Percentiles rank a stretch among this genome's conserved stretches.
These are phyloP conservation scores for Butyriboletus appendiculatus DNA, from an alignment of 1,284 basidiomycete genomes.

Conservation along the genomic window DNA sequence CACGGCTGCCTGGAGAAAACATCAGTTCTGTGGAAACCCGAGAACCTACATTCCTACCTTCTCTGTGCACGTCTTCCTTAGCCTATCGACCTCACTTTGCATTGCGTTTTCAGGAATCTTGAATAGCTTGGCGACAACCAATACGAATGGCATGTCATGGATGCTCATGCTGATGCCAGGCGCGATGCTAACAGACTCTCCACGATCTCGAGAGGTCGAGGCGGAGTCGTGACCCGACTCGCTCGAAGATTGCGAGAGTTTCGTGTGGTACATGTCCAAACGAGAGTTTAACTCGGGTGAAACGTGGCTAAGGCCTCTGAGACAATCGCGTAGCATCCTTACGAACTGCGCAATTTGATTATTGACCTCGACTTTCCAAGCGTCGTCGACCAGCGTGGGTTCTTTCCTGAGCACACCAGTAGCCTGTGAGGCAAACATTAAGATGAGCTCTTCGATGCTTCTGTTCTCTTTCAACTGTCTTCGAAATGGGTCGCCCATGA, in stretches of 20 bases:
- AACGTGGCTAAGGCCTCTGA: constrained; percentile 72
- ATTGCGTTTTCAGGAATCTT: constrained; percentile 68
- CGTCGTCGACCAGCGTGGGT: constrained; percentile 69
- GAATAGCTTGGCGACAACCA: constrained; percentile 75
- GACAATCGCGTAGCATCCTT: constrained; percentile 79
- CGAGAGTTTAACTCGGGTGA: constrained; percentile 81
- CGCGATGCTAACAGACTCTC: constrained; percentile 48
- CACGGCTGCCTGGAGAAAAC: constrained; percentile 66
- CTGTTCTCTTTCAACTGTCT: constrained; percentile 93
- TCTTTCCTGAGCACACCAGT: constrained; percentile 86
- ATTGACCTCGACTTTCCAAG: constrained; percentile 93
- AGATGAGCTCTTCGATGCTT: constrained; percentile 95
- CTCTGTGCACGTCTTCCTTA: constrained; percentile 75
- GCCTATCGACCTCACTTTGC: constrained; percentile 73
- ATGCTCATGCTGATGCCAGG: constrained; percentile 50
- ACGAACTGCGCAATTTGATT: constrained; percentile 89
- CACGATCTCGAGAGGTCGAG: constrained; percentile 53
- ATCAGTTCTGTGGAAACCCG: constrained; percentile 5
- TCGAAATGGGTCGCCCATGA: constrained; percentile 82
- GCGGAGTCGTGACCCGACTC: constrained; percentile 72
- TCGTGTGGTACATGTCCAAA: constrained; percentile 81
- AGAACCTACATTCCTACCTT: constrained; percentile 49
- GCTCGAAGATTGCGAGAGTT: constrained; percentile 63
- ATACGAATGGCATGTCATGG: constrained; percentile 75
- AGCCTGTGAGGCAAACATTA: constrained; percentile 92